Conservation (phyloP, 805 yeast species). For the Kodamaea kakaduensis region DNA sequence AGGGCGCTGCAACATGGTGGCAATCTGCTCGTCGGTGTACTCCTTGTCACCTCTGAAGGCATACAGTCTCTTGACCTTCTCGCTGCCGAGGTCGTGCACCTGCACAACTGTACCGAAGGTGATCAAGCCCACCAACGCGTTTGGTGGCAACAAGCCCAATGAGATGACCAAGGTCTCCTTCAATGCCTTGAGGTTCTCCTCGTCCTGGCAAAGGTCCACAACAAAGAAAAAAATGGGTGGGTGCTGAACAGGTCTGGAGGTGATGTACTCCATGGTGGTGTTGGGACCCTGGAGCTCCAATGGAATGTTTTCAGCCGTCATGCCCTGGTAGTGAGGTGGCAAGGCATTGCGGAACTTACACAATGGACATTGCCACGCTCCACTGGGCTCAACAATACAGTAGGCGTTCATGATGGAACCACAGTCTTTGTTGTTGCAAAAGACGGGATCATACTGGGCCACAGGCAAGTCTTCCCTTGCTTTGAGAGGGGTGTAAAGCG, state of each 20-base stretch:
- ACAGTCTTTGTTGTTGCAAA: slow-evolving; percentile 74
- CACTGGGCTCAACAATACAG: slow-evolving; percentile 71
- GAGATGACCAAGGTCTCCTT: slow-evolving; percentile 77
- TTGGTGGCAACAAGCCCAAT: slow-evolving; percentile 78
- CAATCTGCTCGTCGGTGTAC: slow-evolving; percentile 65
- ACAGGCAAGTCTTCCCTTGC: slow-evolving; percentile 70
- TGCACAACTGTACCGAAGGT: slow-evolving; percentile 90
- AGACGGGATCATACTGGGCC: slow-evolving; percentile 81
- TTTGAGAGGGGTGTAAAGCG: slow-evolving; percentile 91
- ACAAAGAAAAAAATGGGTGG: slow-evolving; percentile 88
- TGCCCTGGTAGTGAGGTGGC: slow-evolving; percentile 76
- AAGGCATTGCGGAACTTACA: slow-evolving; percentile 75
- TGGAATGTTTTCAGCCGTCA: slow-evolving; percentile 75
- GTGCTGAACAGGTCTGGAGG: slow-evolving; percentile 71
- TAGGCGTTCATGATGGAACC: slow-evolving; percentile 84
- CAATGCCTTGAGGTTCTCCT: slow-evolving; percentile 78
- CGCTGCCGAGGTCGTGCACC: slow-evolving; percentile 72
- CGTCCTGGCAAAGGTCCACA: slow-evolving; percentile 86
- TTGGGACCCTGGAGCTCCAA: slow-evolving; percentile 66
- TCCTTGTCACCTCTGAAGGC: slow-evolving; percentile 90
- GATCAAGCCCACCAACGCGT: slow-evolving; percentile 81
- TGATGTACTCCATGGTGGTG: slow-evolving; percentile 81
- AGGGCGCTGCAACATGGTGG: slow-evolving; percentile 45
- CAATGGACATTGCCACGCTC: slow-evolving; percentile 84
- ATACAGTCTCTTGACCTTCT: slow-evolving; percentile 65